Conservation (phyloP, 2,329 filamentous ascomycete species). For the Onygenales sp. region DNA sequence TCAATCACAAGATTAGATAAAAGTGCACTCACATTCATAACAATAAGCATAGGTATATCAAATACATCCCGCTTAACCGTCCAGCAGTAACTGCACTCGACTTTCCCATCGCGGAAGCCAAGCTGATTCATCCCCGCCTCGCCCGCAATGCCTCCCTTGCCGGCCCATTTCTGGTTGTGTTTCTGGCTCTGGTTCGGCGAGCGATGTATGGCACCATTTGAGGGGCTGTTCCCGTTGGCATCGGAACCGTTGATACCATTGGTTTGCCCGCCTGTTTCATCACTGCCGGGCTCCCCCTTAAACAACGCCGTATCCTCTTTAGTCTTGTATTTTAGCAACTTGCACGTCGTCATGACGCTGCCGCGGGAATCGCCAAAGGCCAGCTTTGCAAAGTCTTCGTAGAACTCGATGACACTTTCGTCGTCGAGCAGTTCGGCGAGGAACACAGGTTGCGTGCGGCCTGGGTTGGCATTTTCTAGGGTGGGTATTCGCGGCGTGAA, state of each 20-base stretch:
- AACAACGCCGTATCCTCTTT: slow-evolving; percentile 46
- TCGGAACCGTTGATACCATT: not conserved
- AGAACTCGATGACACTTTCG: slow-evolving; percentile 86
- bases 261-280: slow-evolving; percentile 19
- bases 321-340: slow-evolving; percentile 81
- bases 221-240: slow-evolving; percentile 10
- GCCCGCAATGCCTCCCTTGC: slow-evolving; percentile 37
- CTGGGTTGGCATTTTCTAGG: slow-evolving; percentile 29
- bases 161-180: slow-evolving; percentile 28
- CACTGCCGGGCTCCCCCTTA: slow-evolving; percentile 38
- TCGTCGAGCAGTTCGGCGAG: slow-evolving; percentile 89
- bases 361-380: slow-evolving; percentile 87
- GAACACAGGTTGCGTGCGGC: slow-evolving; percentile 67
- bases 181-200: slow-evolving; percentile 47
- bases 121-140: slow-evolving; percentile 67
- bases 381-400: slow-evolving; percentile 86
- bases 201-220: slow-evolving; percentile 21
- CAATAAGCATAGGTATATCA: slow-evolving; percentile 96
- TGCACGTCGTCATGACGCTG: slow-evolving; percentile 72
- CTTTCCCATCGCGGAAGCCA: slow-evolving; percentile 73
- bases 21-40: slow-evolving; percentile 75
- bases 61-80: slow-evolving; percentile 94
- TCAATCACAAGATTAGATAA: not conserved
- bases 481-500: slow-evolving; percentile 38
- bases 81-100: slow-evolving; percentile 95